Conservation (phyloP, 768 basidiomycete species). For the Suillus cothurnatus region DNA sequence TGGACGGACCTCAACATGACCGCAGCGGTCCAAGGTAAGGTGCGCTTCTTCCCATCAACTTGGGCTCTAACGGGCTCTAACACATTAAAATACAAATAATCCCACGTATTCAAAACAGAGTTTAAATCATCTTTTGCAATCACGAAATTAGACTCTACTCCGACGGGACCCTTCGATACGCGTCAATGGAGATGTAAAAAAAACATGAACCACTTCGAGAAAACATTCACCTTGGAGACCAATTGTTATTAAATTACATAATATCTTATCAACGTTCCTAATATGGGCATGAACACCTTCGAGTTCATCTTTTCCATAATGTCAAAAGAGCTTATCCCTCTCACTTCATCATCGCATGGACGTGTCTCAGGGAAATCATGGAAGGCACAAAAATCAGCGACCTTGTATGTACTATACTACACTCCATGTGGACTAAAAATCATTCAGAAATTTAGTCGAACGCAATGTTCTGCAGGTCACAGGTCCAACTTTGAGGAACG, state of each 20-base stretch:
- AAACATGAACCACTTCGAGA: background rate
- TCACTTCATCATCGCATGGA: constrained; percentile 64
- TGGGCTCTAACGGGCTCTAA: background rate
- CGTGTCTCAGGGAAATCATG: constrained; percentile 72
- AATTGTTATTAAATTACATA: background rate
- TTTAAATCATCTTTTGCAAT: background rate
- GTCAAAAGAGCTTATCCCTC: constrained; percentile 24
- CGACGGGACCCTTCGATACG: too few relatives aligned
- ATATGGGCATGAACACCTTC: background rate
- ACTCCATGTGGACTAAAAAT: constrained; percentile 3
- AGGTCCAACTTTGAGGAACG: constrained; percentile 74
- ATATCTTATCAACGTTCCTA: background rate
- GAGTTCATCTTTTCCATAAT: background rate
- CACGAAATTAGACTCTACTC: background rate
- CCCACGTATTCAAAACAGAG: background rate
- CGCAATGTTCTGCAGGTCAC: constrained; percentile 64
- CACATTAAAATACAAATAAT: background rate
- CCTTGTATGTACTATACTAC: constrained; percentile 42
- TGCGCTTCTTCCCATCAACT: background rate
- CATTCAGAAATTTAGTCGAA: constrained; percentile 42
- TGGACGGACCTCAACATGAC: constrained; percentile 46
- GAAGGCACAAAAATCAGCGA: constrained; percentile 54
- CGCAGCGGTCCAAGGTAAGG: constrained; percentile 16
- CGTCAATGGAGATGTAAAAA: background rate
- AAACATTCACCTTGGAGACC: background rate